Evolutionary conservation across 129 eudicot species (phyloP).

Genomic region (Tagetes erecta): DNA sequence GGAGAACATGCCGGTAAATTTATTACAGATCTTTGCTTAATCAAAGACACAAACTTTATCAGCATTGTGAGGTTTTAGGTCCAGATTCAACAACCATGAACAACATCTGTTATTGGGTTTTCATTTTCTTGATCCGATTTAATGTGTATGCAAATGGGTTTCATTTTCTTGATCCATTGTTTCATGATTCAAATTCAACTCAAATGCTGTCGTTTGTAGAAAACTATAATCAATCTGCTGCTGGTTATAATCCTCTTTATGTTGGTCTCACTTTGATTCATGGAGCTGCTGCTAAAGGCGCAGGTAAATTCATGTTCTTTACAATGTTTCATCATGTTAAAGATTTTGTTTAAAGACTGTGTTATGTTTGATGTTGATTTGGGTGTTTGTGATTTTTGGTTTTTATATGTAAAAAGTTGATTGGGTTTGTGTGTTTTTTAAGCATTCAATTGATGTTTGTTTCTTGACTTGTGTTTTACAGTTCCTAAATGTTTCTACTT

Average conservation of each 20-base stretch:
- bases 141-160: slow-evolving; percentile 5
- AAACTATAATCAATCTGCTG: slow-evolving; percentile 40
- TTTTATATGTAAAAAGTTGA: not conserved
- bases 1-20: not conserved
- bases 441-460: slow-evolving; percentile 20
- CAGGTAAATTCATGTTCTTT: slow-evolving; percentile 44
- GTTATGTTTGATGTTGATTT: slow-evolving; percentile 2
- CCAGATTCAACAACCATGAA: slow-evolving; percentile 17
- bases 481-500: not conserved
- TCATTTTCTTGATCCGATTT: slow-evolving; percentile 16
- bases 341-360: slow-evolving; percentile 7
- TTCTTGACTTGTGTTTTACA: not conserved
- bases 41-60: slow-evolving; percentile 9
- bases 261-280: slow-evolving; percentile 68
- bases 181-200: slow-evolving; percentile 26
- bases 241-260: slow-evolving; percentile 46
- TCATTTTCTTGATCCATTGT: slow-evolving; percentile 35
- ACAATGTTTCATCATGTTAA: not conserved
- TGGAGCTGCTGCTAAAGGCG: slow-evolving; percentile 85
- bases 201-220: slow-evolving; percentile 49
- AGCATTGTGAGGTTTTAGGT: not conserved
- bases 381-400: not conserved
- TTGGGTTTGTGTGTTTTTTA: slow-evolving; percentile 18
- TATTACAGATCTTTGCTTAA: slow-evolving; percentile 15
- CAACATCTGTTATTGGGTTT: slow-evolving; percentile 19